phyloP scores from a whole-genome alignment of 805 yeast species.

The Grigorovia humatica region DNA sequence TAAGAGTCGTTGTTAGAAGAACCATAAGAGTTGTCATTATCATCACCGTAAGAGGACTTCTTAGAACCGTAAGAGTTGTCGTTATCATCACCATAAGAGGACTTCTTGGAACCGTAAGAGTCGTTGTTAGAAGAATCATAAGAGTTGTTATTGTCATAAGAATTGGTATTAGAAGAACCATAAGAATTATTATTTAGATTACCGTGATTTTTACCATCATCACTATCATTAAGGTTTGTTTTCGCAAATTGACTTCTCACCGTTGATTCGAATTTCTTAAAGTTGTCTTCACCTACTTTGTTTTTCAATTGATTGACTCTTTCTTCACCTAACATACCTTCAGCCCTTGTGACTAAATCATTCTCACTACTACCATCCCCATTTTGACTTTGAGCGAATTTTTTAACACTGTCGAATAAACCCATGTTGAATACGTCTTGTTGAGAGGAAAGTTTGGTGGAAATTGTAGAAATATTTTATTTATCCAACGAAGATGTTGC shows the following conservation, averaged over 20 bases:
- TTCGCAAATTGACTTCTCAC: slow-evolving; percentile 24
- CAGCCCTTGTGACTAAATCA: slow-evolving; percentile 24
- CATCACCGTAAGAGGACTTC: slow-evolving; percentile 17
- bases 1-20: slow-evolving; percentile 15
- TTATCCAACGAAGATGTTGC: neutral
- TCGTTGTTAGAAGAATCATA: slow-evolving; percentile 5
- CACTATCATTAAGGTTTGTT: slow-evolving; percentile 20
- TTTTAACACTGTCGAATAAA: slow-evolving; percentile 32
- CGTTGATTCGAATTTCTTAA: slow-evolving; percentile 20
- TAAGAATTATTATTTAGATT: slow-evolving; percentile 15
- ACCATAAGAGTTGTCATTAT: slow-evolving; percentile 19
- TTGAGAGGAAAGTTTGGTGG: neutral
- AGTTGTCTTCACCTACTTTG: slow-evolving; percentile 27
- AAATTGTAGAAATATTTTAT: neutral
- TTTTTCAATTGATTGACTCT: slow-evolving; percentile 19
- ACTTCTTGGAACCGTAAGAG: neutral
- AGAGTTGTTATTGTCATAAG: slow-evolving; percentile 16
- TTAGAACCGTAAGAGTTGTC: slow-evolving; percentile 21
- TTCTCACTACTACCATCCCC: slow-evolving; percentile 22
- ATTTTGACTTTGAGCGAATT: neutral
- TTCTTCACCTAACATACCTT: slow-evolving; percentile 24
- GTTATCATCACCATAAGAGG: slow-evolving; percentile 22
- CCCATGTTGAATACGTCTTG: slow-evolving; percentile 29
- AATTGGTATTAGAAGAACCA: slow-evolving; percentile 13
- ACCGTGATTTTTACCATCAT: slow-evolving; percentile 7